Conservation (phyloP, 192 early-diverging fungal genomes). For the Rhizophagus sp. region DNA sequence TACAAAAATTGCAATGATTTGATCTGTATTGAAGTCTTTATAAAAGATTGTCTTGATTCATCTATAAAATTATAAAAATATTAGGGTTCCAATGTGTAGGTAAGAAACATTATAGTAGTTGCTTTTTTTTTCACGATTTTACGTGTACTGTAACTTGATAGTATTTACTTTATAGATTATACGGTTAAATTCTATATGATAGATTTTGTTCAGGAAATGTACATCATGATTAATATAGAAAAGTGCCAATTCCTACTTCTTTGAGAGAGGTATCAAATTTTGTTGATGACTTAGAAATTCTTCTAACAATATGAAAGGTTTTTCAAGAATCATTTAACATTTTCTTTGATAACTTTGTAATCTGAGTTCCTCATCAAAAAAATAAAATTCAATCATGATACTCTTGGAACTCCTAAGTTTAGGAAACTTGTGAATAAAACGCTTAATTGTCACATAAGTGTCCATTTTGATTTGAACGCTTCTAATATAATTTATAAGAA, state of each 20-base stretch:
- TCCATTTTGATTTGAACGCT: constrained; percentile 21
- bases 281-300: constrained; percentile 20
- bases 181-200: constrained; percentile 18
- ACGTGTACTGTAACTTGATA: too few species aligned
- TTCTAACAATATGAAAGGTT: constrained; percentile 18
- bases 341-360: too few species aligned
- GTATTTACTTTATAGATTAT: constrained; percentile 4
- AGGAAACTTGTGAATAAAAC: constrained; percentile 19
- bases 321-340: constrained; percentile 21
- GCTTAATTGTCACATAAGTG: constrained; percentile 1
- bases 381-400: constrained; percentile 21
- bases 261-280: constrained; percentile 12
- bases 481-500: too few species aligned
- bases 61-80: too few species aligned
- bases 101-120: too few species aligned
- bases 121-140: too few species aligned
- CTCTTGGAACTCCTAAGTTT: constrained; percentile 19
- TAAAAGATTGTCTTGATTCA: too few species aligned
- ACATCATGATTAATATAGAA: constrained; percentile 21
- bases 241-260: constrained; percentile 6
- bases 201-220: constrained; percentile 13
- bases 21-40: too few species aligned
- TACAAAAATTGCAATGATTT: too few species aligned
- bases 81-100: too few species aligned
- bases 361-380: constrained; percentile 9